phyloP scores from a whole-genome alignment of 2,329 filamentous ascomycete species.

The Alternaria consortialis region DNA sequence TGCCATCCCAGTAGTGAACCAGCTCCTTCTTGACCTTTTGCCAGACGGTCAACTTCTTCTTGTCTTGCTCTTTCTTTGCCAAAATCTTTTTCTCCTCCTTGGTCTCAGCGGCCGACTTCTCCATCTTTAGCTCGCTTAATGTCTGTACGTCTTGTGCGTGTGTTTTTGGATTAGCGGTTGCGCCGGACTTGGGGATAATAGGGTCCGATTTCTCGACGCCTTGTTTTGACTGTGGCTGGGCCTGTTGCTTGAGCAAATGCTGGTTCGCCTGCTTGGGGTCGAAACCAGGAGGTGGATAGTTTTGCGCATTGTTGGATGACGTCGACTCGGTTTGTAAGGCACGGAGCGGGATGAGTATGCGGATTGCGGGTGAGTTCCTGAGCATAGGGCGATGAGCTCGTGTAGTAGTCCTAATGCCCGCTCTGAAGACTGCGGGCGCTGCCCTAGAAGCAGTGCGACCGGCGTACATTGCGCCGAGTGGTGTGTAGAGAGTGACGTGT shows the following conservation, averaged over 20 bases:
- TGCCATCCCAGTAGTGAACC: slow-evolving; percentile 98
- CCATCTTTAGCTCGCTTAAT: slow-evolving; percentile 69
- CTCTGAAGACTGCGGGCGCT: slow-evolving; percentile 58
- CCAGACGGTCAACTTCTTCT: slow-evolving; percentile 86
- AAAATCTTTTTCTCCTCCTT: slow-evolving; percentile 64
- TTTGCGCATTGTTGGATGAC: slow-evolving; percentile 57
- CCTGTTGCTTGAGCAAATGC: slow-evolving; percentile 67
- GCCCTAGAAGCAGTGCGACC: slow-evolving; percentile 56
- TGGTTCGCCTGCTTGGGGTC: slow-evolving; percentile 90
- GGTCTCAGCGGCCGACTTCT: slow-evolving; percentile 62
- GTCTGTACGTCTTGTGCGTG: slow-evolving; percentile 57
- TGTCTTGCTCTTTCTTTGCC: slow-evolving; percentile 70
- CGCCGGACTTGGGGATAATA: slow-evolving; percentile 48
- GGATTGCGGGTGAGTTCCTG: slow-evolving; percentile 64
- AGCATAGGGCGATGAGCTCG: slow-evolving; percentile 56
- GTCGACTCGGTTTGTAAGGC: slow-evolving; percentile 67
- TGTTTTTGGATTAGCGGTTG: slow-evolving; percentile 59
- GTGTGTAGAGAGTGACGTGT: slow-evolving; percentile 24
- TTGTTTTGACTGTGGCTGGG: slow-evolving; percentile 33
- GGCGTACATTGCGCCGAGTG: slow-evolving; percentile 55
- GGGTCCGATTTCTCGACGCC: slow-evolving; percentile 42
- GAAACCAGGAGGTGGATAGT: slow-evolving; percentile 86
- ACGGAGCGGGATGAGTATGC: slow-evolving; percentile 64
- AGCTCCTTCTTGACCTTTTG: slow-evolving; percentile 96
- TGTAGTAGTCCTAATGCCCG: slow-evolving; percentile 54